Evolutionary conservation across 2,329 filamentous ascomycete genomes (phyloP), one percentile per base, ranked within the genome.

Genomic region (Talaromyces sp.): DNA sequence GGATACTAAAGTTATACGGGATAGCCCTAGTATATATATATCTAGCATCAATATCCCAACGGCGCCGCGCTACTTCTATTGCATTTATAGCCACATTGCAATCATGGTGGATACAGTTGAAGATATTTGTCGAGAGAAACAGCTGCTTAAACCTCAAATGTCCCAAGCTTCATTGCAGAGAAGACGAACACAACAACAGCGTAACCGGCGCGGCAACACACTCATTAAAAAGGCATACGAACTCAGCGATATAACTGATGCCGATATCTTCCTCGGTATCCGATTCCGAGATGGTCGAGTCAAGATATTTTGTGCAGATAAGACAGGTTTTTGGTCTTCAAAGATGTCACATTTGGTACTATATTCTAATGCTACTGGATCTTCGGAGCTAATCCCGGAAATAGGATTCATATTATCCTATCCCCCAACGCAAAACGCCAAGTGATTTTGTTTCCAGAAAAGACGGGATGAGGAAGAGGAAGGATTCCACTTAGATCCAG

Each of bases 221-320:
- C 45, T 49, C 19, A 49, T 49, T 15, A 49, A 49, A 49, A 61
- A 61, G 11, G 43, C 40, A 61, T 61, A 31, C 40, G 27, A 61
- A 61, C 34, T 61, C 10, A 61, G 58, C 25, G 22, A 61, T 61
- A 19, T 61, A 43, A 2, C 25, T 47, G 36, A 60, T 43, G 25
- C 25, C 13, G 36, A 60, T 60, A n/a, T 60, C 34, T 60, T 60
- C 17, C 22, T 61, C 49, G 13, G 43, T 61, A 61, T 61, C 40
- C 34, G 27, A 29, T 49, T 61, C 17, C 43, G 40, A 61, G 58
- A 61, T 34, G 40, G 43, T 61, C 58, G 43, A 45, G 40, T 61
- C 36, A 61, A 49, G 40, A 61, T 15, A 61, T 61, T 61, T 61
- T 49, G 17, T n/a, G 25, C 40, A 61, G 58, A 61, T 61, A 47